phyloP scores from a whole-genome alignment of 1,284 basidiomycete genomes.

The Boletus smithii region DNA sequence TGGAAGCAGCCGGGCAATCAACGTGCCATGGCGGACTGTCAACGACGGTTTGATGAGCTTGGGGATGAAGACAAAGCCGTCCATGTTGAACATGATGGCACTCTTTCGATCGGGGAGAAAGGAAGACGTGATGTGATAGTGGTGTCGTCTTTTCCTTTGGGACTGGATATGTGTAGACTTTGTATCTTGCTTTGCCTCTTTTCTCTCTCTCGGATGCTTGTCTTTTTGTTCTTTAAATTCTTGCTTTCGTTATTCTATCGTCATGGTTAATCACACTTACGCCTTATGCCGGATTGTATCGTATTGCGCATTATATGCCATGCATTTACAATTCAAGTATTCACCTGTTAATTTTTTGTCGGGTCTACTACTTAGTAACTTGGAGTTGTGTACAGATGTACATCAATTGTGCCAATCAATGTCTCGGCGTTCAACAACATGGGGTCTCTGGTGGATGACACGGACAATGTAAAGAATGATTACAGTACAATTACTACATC shows the following conservation, averaged over 20 bases:
- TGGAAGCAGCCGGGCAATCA: constrained; percentile 1
- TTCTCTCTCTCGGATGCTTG: not conserved
- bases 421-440: no score
- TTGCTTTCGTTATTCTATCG: not conserved
- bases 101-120: constrained; percentile 27
- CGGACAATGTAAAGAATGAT: no score
- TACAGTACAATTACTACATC: no score
- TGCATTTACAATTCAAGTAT: not conserved
- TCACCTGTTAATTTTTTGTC: no score
- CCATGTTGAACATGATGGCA: constrained; percentile 27
- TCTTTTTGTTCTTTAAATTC: not conserved
- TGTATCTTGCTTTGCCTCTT: not conserved
- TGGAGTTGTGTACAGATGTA: no score
- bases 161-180: not conserved
- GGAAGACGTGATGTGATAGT: constrained; percentile 9
- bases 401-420: no score
- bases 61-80: constrained; percentile 21
- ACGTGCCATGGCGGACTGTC: constrained; percentile 8
- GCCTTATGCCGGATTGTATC: not conserved
- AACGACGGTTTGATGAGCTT: constrained; percentile 8
- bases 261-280: not conserved
- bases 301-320: not conserved
- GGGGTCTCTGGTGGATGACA: no score
- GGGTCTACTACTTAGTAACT: no score
- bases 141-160: not conserved